Evolutionary conservation across 2,329 filamentous ascomycete species (phyloP).

Genomic region (Claviceps pazoutovae): DNA sequence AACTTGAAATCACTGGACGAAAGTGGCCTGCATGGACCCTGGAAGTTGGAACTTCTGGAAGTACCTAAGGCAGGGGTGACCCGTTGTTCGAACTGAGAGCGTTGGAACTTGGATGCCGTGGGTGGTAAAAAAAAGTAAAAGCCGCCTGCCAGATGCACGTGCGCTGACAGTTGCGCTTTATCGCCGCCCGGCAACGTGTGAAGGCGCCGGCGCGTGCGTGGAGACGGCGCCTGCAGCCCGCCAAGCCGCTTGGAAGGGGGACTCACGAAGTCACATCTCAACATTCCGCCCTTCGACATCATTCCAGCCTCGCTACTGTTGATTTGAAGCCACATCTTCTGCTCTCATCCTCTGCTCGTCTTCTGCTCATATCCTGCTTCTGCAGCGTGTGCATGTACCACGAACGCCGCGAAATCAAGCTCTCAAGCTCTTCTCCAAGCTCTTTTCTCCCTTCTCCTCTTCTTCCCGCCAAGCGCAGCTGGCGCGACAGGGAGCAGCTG

Average conservation of each 20-base stretch:
- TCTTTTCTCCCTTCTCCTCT: not conserved
- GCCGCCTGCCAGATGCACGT: too few species aligned
- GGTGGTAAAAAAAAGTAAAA: too few species aligned
- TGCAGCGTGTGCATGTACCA: not conserved
- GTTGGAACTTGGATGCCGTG: too few species aligned
- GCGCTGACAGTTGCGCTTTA: slow-evolving; percentile 5
- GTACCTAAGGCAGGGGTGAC: too few species aligned
- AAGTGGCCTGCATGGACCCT: too few species aligned
- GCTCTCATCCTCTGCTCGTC: too few species aligned
- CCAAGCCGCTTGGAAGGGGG: slow-evolving; percentile 7
- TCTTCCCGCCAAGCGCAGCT: slow-evolving; percentile 6
- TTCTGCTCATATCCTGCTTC: not conserved
- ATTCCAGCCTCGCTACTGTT: not conserved
- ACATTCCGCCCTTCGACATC: slow-evolving; percentile 12
- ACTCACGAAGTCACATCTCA: slow-evolving; percentile 8
- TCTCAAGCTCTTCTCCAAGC: slow-evolving; percentile 5
- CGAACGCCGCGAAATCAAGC: not conserved
- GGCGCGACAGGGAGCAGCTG: slow-evolving; percentile 34
- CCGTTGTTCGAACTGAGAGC: too few species aligned
- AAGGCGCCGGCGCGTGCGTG: slow-evolving; percentile 15
- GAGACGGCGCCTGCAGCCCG: slow-evolving; percentile 15
- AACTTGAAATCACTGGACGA: too few species aligned
- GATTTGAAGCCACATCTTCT: not conserved
- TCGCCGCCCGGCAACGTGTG: slow-evolving; percentile 24
- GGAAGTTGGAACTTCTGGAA: too few species aligned